Evolutionary conservation across 2,329 filamentous ascomycete genomes (phyloP), one percentile per base, ranked within the genome.

Genomic region (Clarireedia monteithiana): DNA sequence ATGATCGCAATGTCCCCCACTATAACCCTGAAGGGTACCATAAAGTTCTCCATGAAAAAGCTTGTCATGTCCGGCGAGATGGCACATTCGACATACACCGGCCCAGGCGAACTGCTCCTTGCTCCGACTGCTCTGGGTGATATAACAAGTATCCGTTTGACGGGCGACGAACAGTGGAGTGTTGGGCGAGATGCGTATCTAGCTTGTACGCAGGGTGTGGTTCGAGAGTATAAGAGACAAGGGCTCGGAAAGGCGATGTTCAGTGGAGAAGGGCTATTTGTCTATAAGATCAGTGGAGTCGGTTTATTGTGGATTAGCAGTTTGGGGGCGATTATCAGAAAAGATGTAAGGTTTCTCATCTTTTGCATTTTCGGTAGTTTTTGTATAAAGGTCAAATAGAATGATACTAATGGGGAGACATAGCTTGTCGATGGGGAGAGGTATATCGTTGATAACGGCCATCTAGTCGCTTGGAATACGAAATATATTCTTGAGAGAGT

Each of bases 1-100:
- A 94, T 99, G 91, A 89, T 99, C 65, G 89, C 89, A 67, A 99
- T 97, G 94, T 91, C 89, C 2, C 86, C 89, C 2, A 88, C 87
- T 7, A 80, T 99, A 53, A 91, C 87, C 0, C 81, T 97, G 48
- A 88, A 87, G 71, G 94, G 94, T 55, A 78, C 78, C 44, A 71
- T 95, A 62, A 94, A 92, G 60, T 95, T 99, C 71, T 87, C 83
- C 57, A 77, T 95, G 73, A 96, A 96, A 74, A 97, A 96, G 74
- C 76, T 95, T n/a, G 75, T 97, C 48, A 81, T 85, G 0, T 87
- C 91, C 50, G 87, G 87, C 52, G 89, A 95, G 50, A 82, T 97
- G 76, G 72, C 82, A 1, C 82, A 83, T 57, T 95, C 90, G 2
- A 86, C 80, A 0, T 97, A 84, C 70, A 94, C 89, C 0, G 94